Base-by-base conservation (phyloP, 2,329 filamentous ascomycete genomes). In the Coniochaeta sp. region DNA sequence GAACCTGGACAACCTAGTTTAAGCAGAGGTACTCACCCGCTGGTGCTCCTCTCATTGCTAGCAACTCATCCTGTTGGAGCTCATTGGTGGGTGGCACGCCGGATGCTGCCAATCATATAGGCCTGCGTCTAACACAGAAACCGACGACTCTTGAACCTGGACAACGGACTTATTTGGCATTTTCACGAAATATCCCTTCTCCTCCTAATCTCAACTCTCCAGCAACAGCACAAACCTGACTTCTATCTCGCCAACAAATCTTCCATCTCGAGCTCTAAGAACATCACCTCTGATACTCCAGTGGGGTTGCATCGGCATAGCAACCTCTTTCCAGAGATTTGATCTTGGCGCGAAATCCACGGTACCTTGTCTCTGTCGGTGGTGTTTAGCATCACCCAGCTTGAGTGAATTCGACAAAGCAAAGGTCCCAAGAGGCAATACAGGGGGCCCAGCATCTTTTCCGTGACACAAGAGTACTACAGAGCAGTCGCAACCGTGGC, bases 51-150 rank as follows among this genome's bases (percentile, higher is more conserved):
- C 66, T 61, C 38, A 68, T 65, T 64, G 68, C 66, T 65, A 63
- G 64, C 65, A 63, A 62, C 64, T 67, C 61, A 65, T 66, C 65
- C 66, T 63, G 67, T 64, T 57, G 62, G 63, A 68, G 60, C 74
- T 73, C 72, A 76, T 79, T 79, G 76, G 78, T 73, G 71, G 69
- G 68, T 66, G 66, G 62, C 63, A 63, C 66, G 69, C 63, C 63
- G 63, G 62, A 67, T 36, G 64, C 67, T 65, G 65, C 77, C 77
- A 79, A 79, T 79, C 76, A 79, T 74, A 71, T 76, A 71, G 65
- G 73, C 67, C 67, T 73, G 66, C 67, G 63, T 67, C 67, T 68
- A 71, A 71, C 71, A 76, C 71, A 69, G 72, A n/a, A 69, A 76
- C 71, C 71, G 71, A 77, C 73, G 69, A 71, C 74, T 69, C 71